Conservation (phyloP, 176 grass and related monocot species). For the Rhipidocladum racemiflorum region DNA sequence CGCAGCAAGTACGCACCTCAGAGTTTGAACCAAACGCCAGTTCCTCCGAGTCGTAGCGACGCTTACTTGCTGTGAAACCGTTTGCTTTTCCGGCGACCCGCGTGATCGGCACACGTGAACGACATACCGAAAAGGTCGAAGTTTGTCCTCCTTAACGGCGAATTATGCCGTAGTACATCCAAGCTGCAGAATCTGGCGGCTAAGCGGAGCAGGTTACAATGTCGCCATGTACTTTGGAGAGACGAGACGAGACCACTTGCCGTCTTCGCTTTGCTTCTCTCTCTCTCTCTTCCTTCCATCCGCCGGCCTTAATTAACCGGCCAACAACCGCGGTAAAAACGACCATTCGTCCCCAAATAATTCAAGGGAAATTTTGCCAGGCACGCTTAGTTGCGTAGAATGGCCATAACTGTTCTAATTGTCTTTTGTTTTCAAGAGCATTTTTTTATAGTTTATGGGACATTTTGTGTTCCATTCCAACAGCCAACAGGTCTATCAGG, state of each 20-base stretch:
- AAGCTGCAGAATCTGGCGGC: background rate
- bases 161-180: background rate
- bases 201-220: background rate
- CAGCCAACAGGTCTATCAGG: background rate
- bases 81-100: background rate
- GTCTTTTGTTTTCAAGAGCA: background rate
- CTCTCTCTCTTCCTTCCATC: background rate
- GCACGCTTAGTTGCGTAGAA: background rate
- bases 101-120: background rate
- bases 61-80: background rate
- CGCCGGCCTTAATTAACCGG: background rate
- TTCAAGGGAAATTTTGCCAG: background rate
- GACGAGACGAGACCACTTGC: background rate
- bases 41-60: background rate
- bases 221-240: background rate
- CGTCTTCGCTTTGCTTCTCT: background rate
- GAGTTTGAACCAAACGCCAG: background rate
- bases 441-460: background rate
- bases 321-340: slow-evolving; percentile 4
- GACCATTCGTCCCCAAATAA: background rate
- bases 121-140: background rate
- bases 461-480: background rate
- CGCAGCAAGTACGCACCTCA: background rate
- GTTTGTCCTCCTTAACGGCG: background rate
- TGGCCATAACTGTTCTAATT: background rate